phyloP scores from a whole-genome alignment of 192 early-diverging fungal species.

The Allomyces macrogynus region DNA sequence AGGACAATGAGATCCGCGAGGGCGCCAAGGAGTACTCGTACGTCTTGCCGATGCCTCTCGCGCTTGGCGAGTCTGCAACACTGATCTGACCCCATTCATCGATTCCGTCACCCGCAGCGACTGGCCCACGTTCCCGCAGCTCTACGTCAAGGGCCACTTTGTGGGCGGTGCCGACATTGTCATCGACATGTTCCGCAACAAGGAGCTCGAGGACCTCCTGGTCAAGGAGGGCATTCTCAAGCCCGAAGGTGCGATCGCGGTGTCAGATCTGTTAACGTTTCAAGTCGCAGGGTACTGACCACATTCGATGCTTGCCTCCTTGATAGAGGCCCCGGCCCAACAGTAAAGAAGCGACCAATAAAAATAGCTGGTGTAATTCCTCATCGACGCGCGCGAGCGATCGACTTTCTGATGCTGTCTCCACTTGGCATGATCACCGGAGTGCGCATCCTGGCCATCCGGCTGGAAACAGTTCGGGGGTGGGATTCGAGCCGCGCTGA shows the following conservation, averaged over 20 bases:
- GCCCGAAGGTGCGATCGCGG: not conserved
- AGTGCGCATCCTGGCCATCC: no score
- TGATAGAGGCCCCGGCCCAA: no score
- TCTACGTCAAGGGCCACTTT: slow-evolving; percentile 89
- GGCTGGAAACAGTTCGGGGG: no score
- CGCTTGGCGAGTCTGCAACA: not conserved
- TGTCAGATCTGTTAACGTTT: no score
- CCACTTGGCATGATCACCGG: no score
- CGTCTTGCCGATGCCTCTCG: slow-evolving; percentile 6
- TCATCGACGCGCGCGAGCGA: no score
- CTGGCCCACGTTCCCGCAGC: slow-evolving; percentile 94
- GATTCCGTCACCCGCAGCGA: slow-evolving; percentile 19
- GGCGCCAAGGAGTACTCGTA: slow-evolving; percentile 86
- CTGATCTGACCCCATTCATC: not conserved
- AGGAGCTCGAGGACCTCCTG: slow-evolving; percentile 64
- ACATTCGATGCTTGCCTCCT: no score
- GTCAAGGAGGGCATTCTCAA: slow-evolving; percentile 49
- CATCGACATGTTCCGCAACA: slow-evolving; percentile 67
- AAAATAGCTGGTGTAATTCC: no score
- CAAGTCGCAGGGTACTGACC: no score
- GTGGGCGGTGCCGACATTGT: slow-evolving; percentile 88
- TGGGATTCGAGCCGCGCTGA: no score
- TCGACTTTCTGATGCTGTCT: no score
- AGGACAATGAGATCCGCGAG: slow-evolving; percentile 72
- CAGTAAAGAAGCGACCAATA: no score